A percentile compares a stretch with the other conserved stretches of the same genome.
Conservation (phyloP, 1,139 yeast genomes). For the Saccharomyces uvarum region DNA sequence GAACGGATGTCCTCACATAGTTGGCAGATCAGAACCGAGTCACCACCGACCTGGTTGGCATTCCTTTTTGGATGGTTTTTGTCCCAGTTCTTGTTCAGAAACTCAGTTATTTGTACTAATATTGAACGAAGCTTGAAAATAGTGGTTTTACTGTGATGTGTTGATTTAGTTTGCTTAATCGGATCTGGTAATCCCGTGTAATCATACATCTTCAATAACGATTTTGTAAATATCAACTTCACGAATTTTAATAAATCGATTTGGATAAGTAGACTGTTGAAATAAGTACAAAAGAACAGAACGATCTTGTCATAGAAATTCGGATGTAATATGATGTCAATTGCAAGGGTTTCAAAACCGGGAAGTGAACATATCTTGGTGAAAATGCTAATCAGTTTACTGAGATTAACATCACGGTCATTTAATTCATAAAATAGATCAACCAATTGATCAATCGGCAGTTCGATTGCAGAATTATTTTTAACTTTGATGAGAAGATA, state of each 20-base stretch:
- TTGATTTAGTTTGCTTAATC: background rate
- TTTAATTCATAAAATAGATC: constrained; percentile 17
- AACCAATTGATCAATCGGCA: constrained; percentile 10
- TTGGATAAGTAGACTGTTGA: constrained; percentile 29
- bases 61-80: constrained; percentile 6
- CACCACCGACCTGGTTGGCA: constrained; percentile 27
- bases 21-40: constrained; percentile 30
- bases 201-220: constrained; percentile 7
- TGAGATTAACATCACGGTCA: constrained; percentile 23
- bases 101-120: constrained; percentile 7
- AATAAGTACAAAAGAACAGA: constrained; percentile 24
- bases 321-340: constrained; percentile 14
- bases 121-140: background rate
- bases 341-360: constrained; percentile 17
- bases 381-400: constrained; percentile 23
- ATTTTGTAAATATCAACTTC: constrained; percentile 20
- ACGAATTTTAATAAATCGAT: constrained; percentile 30
- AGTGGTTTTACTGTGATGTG: background rate
- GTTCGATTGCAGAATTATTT: background rate
- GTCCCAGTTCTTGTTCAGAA: constrained; percentile 20
- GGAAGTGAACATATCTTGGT: constrained; percentile 22
- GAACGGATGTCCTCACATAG: constrained; percentile 25
- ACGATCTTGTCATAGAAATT: constrained; percentile 17
- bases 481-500: constrained; percentile 1
- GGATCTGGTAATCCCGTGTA: background rate